These are phyloP conservation scores for Artemisia tridentata DNA, from an alignment of 129 eudicot genomes.

Conservation along the genomic window DNA sequence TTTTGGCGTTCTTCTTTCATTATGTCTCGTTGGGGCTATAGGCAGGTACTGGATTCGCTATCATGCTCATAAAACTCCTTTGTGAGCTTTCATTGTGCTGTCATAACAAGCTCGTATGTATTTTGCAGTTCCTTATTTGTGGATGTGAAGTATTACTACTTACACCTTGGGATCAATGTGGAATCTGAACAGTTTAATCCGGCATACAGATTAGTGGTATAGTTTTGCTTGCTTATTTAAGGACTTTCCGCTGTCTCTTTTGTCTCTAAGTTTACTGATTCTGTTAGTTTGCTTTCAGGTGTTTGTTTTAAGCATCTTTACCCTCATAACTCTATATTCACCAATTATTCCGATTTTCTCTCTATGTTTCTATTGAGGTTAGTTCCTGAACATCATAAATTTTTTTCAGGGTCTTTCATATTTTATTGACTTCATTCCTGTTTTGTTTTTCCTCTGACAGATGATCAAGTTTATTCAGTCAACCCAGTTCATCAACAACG, in stretches of 20 bases:
- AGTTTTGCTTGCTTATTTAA: constrained; percentile 3
- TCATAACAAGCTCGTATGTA: neutral
- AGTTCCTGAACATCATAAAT: neutral
- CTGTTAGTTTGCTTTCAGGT: constrained; percentile 41
- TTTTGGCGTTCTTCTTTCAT: constrained; percentile 66
- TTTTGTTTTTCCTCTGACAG: constrained; percentile 40
- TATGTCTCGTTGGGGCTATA: constrained; percentile 91
- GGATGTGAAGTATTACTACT: constrained; percentile 55
- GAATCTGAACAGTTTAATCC: constrained; percentile 73
- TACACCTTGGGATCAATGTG: constrained; percentile 46
- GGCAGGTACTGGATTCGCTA: constrained; percentile 56
- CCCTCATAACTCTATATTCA: constrained; percentile 89
- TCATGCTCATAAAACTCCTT: constrained; percentile 16
- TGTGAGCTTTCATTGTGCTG: constrained; percentile 10
- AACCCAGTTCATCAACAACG: constrained; percentile 82
- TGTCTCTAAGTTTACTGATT: constrained; percentile 10
- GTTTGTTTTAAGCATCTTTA: constrained; percentile 72
- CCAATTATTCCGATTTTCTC: constrained; percentile 97
- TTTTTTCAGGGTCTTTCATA: neutral
- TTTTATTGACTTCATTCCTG: constrained; percentile 10
- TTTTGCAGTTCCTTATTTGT: constrained; percentile 74
- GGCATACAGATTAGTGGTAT: constrained; percentile 53
- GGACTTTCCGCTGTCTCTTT: neutral
- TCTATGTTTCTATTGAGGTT: constrained; percentile 98
- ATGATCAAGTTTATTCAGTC: constrained; percentile 93